Conservation (phyloP, 345 rosid species). For the Noccaea caerulescens region DNA sequence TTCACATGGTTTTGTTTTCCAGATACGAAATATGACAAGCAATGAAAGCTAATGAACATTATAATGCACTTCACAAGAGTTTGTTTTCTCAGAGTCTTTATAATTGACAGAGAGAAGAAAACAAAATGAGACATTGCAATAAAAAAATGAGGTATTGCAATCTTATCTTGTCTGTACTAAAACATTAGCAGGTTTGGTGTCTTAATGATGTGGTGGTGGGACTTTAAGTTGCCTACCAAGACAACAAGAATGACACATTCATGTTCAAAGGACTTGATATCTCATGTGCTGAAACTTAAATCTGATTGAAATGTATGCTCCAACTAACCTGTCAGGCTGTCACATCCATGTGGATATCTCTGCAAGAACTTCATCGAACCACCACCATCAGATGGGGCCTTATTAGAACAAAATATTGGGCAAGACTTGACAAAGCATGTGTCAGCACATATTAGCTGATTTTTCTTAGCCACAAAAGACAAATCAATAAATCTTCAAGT, state of each 20-base stretch:
- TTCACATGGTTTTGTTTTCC: conserved; percentile 28
- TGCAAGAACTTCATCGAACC: not conserved
- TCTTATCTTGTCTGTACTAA: conserved; percentile 6
- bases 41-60: conserved; percentile 15
- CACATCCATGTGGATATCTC: conserved; percentile 13
- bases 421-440: conserved; percentile 20
- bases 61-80: conserved; percentile 28
- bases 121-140: no score
- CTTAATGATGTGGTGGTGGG: conserved; percentile 25
- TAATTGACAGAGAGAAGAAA: no score
- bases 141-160: no score
- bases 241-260: conserved; percentile 26
- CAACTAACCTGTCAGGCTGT: conserved; percentile 17
- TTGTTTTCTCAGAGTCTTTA: conserved; percentile 12
- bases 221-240: conserved; percentile 25
- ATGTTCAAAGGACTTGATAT: conserved; percentile 28
- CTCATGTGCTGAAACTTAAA: not conserved
- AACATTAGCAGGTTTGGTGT: not conserved
- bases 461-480: conserved; percentile 10
- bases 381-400: conserved; percentile 19
- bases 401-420: conserved; percentile 11
- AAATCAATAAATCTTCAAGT: not conserved
- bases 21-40: conserved; percentile 7
- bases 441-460: conserved; percentile 9
- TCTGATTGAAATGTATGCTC: conserved; percentile 3